Base-by-base conservation (phyloP, 2,329 filamentous ascomycete genomes). In the Claviceps fusiformis region DNA sequence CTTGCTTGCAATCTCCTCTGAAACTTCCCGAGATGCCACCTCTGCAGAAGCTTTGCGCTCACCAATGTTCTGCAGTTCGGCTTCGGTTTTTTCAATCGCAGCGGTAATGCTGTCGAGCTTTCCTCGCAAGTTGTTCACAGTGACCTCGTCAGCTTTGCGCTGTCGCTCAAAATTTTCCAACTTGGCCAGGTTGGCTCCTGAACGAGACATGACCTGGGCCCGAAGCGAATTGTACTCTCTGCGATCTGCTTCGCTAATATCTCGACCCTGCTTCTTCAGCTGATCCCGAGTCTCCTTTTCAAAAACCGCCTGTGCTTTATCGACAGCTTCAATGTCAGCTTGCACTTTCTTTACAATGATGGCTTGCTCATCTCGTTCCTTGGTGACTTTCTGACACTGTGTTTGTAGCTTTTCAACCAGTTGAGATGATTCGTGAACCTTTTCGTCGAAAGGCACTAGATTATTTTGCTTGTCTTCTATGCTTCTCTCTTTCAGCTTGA, bases 381-480 rank as follows among this genome's bases (percentile, higher is more conserved):
- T 89, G 51, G 75, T 75, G 41, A 95, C 82, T 29, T 83, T 80
- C 3, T 81, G 77, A 50, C 90, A 83, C 56, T 87, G 82, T 44
- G 77, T 78, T 57, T 83, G 79, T 56, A 87, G 80, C 58, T 78
- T 81, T 52, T 84, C 81, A 43, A 89, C 76, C 59, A 91, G 86
- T 59, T 81, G 79, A 15, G 76, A 82, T 7, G 86, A 87, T 59
- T 95, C 85, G 52, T 83, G 79, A 44, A 98, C 86, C 72, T 97
- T 97, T 68, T 96, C 90, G 53, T 95, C 85, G 57, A 97, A 83
- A 0, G 93, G 93, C 8, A 97, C 83, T 5, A 98, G 78, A 41
- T 82, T 83, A 65, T 90, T 95, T 62, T 91, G 84, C 61, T 87
- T 85, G 57, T 93, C 87, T 63, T 96, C 89, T 27, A 96, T 86